Evolutionary conservation across 2,329 filamentous ascomycete species (phyloP).

Genomic region (Monilinia polystroma): DNA sequence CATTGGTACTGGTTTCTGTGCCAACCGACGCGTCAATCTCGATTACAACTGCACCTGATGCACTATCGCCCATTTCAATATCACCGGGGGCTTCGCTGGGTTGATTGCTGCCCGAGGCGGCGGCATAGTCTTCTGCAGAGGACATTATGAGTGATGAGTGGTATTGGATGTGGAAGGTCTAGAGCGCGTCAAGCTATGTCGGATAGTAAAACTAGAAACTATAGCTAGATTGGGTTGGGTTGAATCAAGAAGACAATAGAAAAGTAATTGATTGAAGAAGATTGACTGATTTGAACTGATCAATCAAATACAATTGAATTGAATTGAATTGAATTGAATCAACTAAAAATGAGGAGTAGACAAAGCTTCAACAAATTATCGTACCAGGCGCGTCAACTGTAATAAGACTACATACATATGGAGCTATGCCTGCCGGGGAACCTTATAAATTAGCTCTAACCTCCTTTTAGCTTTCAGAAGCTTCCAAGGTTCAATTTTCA

Average conservation of each 20-base stretch:
- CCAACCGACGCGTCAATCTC: slow-evolving; percentile 32
- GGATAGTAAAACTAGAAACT: background rate
- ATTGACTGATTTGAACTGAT: background rate
- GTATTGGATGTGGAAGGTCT: background rate
- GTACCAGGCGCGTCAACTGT: background rate
- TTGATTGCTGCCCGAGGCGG: slow-evolving; percentile 26
- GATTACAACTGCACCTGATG: slow-evolving; percentile 30
- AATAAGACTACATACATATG: background rate
- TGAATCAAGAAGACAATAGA: background rate
- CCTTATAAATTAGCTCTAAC: background rate
- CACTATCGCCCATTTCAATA: slow-evolving; percentile 34
- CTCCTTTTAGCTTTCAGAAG: background rate
- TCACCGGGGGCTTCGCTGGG: slow-evolving; percentile 29
- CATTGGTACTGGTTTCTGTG: background rate
- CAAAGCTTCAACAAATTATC: background rate
- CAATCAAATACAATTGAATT: no score
- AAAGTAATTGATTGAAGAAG: background rate
- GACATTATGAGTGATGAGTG: background rate
- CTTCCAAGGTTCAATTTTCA: background rate
- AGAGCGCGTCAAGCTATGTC: background rate
- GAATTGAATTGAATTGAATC: background rate
- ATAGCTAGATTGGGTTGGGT: background rate
- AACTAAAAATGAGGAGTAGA: background rate
- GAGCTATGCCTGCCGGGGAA: background rate
- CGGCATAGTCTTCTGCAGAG: slow-evolving; percentile 30